Percentiles rank a stretch among this genome's conserved stretches.
phyloP scores from a whole-genome alignment of 2,329 filamentous ascomycete species.

The Onygenales sp. region DNA sequence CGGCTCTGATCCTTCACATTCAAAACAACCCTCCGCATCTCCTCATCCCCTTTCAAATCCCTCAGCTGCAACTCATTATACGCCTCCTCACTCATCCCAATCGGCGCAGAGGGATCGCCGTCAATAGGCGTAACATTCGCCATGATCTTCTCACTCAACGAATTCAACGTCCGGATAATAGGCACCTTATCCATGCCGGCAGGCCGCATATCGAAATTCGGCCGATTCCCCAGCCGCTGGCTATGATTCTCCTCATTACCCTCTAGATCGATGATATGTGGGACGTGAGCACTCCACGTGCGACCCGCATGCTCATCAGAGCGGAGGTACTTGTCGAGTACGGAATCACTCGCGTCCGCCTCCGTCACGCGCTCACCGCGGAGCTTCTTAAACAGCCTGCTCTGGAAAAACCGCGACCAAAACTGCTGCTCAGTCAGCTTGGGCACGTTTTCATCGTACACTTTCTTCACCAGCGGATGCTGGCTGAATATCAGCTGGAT shows the following conservation, averaged over 20 bases:
- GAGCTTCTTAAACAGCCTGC: conserved; percentile 79
- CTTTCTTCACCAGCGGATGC: conserved; percentile 78
- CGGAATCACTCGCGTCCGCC: conserved; percentile 62
- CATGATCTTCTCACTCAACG: conserved; percentile 86
- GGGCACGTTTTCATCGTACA: conserved; percentile 89
- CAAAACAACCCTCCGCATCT: conserved; percentile 69
- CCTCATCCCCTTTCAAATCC: conserved; percentile 66
- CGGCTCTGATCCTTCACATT: conserved; percentile 80
- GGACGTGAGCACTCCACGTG: conserved; percentile 55
- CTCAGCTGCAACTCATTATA: conserved; percentile 67
- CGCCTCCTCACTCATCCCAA: conserved; percentile 61
- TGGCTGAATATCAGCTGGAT: conserved; percentile 88
- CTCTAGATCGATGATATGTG: conserved; percentile 83
- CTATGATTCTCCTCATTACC: conserved; percentile 94
- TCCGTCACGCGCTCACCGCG: conserved; percentile 81
- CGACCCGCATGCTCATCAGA: conserved; percentile 52
- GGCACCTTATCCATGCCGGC: conserved; percentile 65
- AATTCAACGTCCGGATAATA: conserved; percentile 82
- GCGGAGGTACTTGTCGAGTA: conserved; percentile 80
- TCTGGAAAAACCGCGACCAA: conserved; percentile 91
- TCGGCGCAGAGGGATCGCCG: conserved; percentile 53
- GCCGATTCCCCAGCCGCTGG: conserved; percentile 73
- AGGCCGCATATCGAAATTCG: conserved; percentile 84
- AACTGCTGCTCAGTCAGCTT: conserved; percentile 71
- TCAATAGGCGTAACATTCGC: conserved; percentile 75